These are phyloP conservation scores for Hypoxylon sp. DNA, from an alignment of 2,329 filamentous ascomycete genomes.

Conservation along the genomic window DNA sequence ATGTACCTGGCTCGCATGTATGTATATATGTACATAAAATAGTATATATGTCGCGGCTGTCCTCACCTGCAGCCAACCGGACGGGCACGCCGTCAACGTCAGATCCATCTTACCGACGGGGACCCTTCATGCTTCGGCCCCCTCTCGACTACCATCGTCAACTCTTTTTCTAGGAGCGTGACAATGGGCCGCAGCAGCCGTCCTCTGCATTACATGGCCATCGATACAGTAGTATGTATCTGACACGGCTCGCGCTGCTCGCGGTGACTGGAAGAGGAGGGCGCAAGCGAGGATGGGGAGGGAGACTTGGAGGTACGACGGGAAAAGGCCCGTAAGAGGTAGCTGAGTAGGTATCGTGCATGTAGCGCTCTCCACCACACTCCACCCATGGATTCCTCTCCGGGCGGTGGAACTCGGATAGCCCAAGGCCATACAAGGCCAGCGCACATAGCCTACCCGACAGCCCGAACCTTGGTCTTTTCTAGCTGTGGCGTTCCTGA, in stretches of 20 bases:
- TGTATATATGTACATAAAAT: constrained; percentile 17
- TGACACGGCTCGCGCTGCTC: not conserved
- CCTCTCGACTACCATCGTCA: constrained; percentile 5
- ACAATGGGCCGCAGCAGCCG: too few species aligned
- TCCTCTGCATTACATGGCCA: too few species aligned
- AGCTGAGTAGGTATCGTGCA: constrained; percentile 25
- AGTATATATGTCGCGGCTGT: constrained; percentile 22
- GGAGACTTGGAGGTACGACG: constrained; percentile 27
- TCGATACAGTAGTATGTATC: too few species aligned
- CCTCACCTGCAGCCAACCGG: constrained; percentile 26
- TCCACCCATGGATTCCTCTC: constrained; percentile 25
- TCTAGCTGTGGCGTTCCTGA: constrained; percentile 21
- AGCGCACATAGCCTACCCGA: constrained; percentile 26
- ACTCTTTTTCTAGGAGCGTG: not conserved
- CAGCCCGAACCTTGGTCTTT: constrained; percentile 24
- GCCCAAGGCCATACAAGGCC: too few species aligned
- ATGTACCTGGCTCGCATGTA: constrained; percentile 16
- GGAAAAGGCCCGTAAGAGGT: constrained; percentile 27
- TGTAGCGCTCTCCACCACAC: constrained; percentile 27
- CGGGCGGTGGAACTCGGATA: constrained; percentile 25
- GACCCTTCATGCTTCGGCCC: constrained; percentile 8
- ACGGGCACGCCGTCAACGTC: constrained; percentile 32
- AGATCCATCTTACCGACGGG: constrained; percentile 28
- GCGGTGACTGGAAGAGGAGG: not conserved
- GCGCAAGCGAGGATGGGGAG: constrained; percentile 22